Base-by-base conservation (phyloP, 1,284 basidiomycete genomes). In the Austroboletus novae-zelandiae region DNA sequence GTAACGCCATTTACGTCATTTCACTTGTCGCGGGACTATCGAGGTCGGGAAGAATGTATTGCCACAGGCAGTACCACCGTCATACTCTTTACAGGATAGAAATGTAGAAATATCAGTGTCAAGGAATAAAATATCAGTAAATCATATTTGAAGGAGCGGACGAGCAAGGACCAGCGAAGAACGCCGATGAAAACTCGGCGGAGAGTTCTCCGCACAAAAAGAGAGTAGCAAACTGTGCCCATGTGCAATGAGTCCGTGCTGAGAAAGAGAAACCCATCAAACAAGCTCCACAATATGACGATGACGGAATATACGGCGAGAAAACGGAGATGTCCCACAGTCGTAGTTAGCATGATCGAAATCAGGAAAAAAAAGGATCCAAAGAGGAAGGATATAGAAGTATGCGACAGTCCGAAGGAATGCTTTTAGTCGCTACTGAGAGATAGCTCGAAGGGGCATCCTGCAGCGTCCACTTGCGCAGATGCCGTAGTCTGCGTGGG, bases 361-460 rank as follows among this genome's bases (percentile, higher is more conserved):
- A 14, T 32, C 41, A 53, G 27, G 45, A 31, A 9, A 45, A 29
- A 43, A 35, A 45, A 53, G 48, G 53, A 63, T 52, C 51, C 59
- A 57, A 50, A 37, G 41, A 51, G 14, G n/a, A 25, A 34, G 45
- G 25, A 27, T 31, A n/a, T n/a, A 30, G n/a, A 37, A 1, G 40
- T 31, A 20, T 9, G 14, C 8, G 20, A 36, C 5, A 11, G 34
- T 25, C 5, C 35, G 18, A 40, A 9, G 10, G n/a, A 27, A 3
- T 9, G 14, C 2, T 10, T 37, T 48, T 50, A 67, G 4, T 40
- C 59, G 18, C 61, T 60, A 59, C 73, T 81, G 8, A 72, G 55
- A 7, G 86, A 61, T 1, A 94, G 75, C 65, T 91, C 81, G 57
- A 94, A 79, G 1, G 92, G 92, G 62, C 92, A 95, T 14, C 74